phyloP scores from a whole-genome alignment of 495 filamentous ascomycete genomes.

The Hypoxylon trugodes region DNA sequence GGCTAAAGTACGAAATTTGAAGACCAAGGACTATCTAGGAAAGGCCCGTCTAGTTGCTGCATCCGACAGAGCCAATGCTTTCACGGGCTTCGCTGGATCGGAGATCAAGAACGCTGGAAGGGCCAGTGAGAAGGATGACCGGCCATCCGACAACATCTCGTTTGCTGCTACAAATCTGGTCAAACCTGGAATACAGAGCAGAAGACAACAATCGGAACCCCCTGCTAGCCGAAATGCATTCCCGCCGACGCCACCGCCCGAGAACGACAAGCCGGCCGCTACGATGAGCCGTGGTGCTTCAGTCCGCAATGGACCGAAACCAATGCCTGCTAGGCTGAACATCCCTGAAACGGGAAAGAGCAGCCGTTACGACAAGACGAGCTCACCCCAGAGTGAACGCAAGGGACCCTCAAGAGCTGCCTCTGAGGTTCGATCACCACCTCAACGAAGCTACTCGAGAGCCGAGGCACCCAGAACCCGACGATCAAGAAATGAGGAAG shows the following conservation, averaged over 20 bases:
- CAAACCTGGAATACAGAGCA: constrained; percentile 78
- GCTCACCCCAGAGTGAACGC: constrained; percentile 54
- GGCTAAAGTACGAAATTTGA: constrained; percentile 97
- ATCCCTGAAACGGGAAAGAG: constrained; percentile 58
- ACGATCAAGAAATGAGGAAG: constrained; percentile 60
- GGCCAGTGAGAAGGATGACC: constrained; percentile 67
- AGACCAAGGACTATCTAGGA: constrained; percentile 95
- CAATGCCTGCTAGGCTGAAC: constrained; percentile 61
- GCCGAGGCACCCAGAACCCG: constrained; percentile 45
- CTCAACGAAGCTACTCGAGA: constrained; percentile 62
- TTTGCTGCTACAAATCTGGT: constrained; percentile 92
- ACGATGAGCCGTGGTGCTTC: constrained; percentile 60
- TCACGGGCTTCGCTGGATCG: constrained; percentile 77
- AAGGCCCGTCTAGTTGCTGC: constrained; percentile 93
- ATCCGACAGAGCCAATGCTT: constrained; percentile 78
- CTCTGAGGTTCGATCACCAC: constrained; percentile 53
- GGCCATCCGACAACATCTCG: constrained; percentile 80
- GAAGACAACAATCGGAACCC: constrained; percentile 87
- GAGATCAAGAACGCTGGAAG: constrained; percentile 70
- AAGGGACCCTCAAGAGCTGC: constrained; percentile 47
- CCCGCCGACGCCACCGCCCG: constrained; percentile 94
- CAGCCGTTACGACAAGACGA: constrained; percentile 58
- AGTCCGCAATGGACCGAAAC: constrained; percentile 62
- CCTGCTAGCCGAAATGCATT: constrained; percentile 82
- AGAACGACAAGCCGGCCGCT: constrained; percentile 67